Evolutionary conservation across 257 asterid species (phyloP), one percentile per base, ranked within the genome.

Genomic region (Solanum bulbocastanum): DNA sequence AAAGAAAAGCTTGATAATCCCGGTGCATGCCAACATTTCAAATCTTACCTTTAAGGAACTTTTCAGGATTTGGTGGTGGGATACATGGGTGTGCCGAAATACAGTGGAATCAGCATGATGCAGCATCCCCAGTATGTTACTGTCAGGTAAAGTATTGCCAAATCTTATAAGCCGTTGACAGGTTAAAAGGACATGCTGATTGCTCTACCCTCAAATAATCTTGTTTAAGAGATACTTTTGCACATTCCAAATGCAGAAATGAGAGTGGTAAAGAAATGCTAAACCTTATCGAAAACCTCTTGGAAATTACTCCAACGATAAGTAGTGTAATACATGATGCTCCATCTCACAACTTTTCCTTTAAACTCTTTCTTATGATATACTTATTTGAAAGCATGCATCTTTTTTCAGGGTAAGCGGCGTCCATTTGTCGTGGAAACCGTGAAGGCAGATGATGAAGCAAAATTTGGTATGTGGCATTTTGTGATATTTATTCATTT

Each of bases 71-170:
- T 97, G 96, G 99, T 97, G 85, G 98, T 97, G 66, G 99, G 99
- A 74, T 97, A 96, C 95, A 97, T 97, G 99, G 99, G 99, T 39
- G 99, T 97, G 72, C 99, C 99, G 10, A 97, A 97, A 89, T 94
- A 94, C 89, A 90, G 94, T 72, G 98, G 98, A 79, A 90, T 97
- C 90, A 92, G 96, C 94, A 96, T 96, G 99, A 91, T 96, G 33
- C 94, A 94, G 49, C 99, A 97, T 92, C 99, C 99, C 66, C 99
- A 97, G 88, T 97, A 96, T 91, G 93, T 97, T 79, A 97, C 99
- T 76, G 93, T 97, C 86, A 94, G 99, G 99, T 97, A 89, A 92
- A 85, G 52, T 75, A 22, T 37, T 88, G 89, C 75, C 88, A 30
- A 58, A 74, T 88, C 49, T 15, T 79, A 2, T 10, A 27, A 86